Evolutionary conservation across 768 basidiomycete species (phyloP), one percentile per base, ranked within the genome.

Genomic region (Mycena polygramma): DNA sequence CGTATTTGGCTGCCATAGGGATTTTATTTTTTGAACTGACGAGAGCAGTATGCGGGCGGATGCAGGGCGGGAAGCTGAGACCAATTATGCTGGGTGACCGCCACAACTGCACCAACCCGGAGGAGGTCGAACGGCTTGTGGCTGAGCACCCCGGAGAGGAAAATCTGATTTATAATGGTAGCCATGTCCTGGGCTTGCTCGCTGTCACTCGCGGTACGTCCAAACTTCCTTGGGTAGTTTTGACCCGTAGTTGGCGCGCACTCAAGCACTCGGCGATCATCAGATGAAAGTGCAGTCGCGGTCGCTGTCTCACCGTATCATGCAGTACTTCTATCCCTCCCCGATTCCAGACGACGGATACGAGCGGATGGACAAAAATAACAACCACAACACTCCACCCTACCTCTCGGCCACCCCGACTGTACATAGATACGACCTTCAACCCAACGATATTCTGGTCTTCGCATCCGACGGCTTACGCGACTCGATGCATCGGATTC

Each of bases 221-320:
- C 24, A n/a, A 24, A 39, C 39, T 13, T 13, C 39, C 11, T 48
- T 20, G 20, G 15, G 1, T n/a, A 35, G 24, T n/a, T 45, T 17
- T 45, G 26, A 20, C 11, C 4, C 14, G 2, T 14, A 19, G 36
- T 43, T 6, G 51, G 36, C 19, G 9, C 24, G n/a, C 22, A 24
- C n/a, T n/a, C 11, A 43, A 71, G 71, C 71, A 20, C 59, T 73
- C 8, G 71, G 71, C 1, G 68, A 73, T n/a, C n/a, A n/a, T n/a
- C n/a, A n/a, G n/a, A n/a, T n/a, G n/a, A n/a, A n/a, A n/a, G n/a
- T n/a, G n/a, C n/a, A n/a, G n/a, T n/a, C n/a, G n/a, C n/a, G n/a
- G n/a, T n/a, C n/a, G n/a, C n/a, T n/a, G n/a, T n/a, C n/a, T n/a
- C n/a, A n/a, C n/a, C n/a, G n/a, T n/a, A n/a, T n/a, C n/a, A n/a